Percentiles rank a stretch among this genome's conserved stretches.
Conservation (phyloP, 1,284 basidiomycete species). For the Boletellus deceptivus region DNA sequence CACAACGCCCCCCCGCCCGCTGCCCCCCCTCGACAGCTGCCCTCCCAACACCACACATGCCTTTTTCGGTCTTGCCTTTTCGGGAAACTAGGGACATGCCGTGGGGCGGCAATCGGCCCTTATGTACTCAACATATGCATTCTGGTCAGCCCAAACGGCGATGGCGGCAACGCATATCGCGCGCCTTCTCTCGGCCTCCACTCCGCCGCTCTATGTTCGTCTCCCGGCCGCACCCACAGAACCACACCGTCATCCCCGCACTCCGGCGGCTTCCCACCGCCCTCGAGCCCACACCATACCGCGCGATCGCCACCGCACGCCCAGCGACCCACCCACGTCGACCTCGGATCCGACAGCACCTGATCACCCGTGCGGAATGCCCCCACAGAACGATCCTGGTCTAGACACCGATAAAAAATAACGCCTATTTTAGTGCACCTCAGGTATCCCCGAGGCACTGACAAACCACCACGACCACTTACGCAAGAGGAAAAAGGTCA, state of each 20-base stretch:
- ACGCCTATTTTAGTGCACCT: conserved; percentile 5
- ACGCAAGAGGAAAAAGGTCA: conserved; percentile 9
- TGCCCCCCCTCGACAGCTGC: too few species aligned
- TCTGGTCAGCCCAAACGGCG: not conserved
- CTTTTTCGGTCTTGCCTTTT: conserved; percentile 31
- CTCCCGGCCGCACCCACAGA: conserved; percentile 1
- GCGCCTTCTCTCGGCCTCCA: too few species aligned
- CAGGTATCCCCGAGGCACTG: conserved; percentile 19
- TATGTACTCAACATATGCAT: conserved; percentile 12
- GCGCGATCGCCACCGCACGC: not conserved
- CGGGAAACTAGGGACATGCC: conserved; percentile 21
- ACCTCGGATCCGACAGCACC: not conserved
- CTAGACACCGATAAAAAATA: conserved; percentile 4
- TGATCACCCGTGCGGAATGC: not conserved
- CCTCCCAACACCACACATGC: conserved; percentile 21
- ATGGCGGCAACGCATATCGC: too few species aligned
- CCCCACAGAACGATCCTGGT: not conserved
- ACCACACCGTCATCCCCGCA: not conserved
- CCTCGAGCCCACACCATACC: not conserved
- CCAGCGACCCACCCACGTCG: not conserved
- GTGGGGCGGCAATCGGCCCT: conserved; percentile 30
- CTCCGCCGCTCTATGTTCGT: not conserved
- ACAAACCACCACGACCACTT: conserved; percentile 3
- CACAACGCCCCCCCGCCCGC: too few species aligned
- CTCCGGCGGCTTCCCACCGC: not conserved